Evolutionary conservation across 495 filamentous ascomycete species (phyloP), one percentile per base, ranked within the genome.

Genomic region (Penicillium cosmopolitanum): DNA sequence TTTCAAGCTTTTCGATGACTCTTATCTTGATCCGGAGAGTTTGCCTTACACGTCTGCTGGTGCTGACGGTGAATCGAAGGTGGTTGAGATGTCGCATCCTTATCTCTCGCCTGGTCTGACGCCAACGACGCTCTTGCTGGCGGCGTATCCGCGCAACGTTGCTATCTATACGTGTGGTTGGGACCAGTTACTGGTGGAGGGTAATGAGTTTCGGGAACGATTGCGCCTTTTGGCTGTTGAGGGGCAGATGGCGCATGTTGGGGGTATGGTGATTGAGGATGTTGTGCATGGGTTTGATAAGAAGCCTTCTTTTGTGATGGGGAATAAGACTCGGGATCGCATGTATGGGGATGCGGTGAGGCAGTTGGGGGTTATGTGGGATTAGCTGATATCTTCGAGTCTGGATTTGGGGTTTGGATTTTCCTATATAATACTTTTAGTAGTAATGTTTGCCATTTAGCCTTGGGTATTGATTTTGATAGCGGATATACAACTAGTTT

Each of bases 241-340:
- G 3, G 60, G 60, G 5, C 36, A 46, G 33, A 60, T 64, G 62
- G 21, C 0, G 10, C 48, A 58, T 57, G 56, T 63, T 18, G 62
- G 65, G 1, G 65, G 65, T 16, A 53, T 56, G 46, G 55, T 55
- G 25, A 38, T 70, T 51, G 65, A 67, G 44, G 62, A 58, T 33
- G 55, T 50, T n/a, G 16, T 66, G 44, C 67, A 70, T 67, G 65
- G 61, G 16, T 70, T 70, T 62, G 67, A 70, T 58, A 70, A 70
- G 58, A 67, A 50, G 52, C 65, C 67, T 23, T 63, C 53, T 0
- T 65, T 70, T 55, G 63, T 57, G 35, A 54, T 52, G 34, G 59
- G 57, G 13, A 60, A 63, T 61, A 13, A 28, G 9, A 18, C 4
- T 15, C 21, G 67, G 23, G 64, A 67, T 19, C 44, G 11, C 25